phyloP scores from a whole-genome alignment of 257 asterid genomes.

The Thymus mandschuricus region DNA sequence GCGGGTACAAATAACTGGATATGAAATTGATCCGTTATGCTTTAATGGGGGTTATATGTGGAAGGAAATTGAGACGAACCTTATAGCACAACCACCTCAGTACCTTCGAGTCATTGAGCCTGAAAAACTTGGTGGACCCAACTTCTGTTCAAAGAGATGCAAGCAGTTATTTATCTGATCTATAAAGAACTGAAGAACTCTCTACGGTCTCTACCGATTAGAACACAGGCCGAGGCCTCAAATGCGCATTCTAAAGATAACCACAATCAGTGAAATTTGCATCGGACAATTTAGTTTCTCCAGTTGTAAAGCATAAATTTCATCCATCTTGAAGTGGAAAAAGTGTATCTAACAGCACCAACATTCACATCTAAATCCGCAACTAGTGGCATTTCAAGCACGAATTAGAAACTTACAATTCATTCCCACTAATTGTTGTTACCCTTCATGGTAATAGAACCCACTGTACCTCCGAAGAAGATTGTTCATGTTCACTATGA shows the following conservation, averaged over 20 bases:
- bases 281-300: not conserved
- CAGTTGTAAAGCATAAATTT: not conserved
- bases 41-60: slow-evolving; percentile 5
- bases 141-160: slow-evolving; percentile 56
- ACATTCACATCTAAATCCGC: too few species aligned
- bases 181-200: too few species aligned
- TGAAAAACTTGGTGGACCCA: slow-evolving; percentile 75
- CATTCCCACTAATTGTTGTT: not conserved
- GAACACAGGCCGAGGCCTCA: too few species aligned
- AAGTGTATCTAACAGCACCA: too few species aligned
- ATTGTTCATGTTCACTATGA: not conserved
- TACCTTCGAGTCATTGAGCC: slow-evolving; percentile 91
- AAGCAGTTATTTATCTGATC: slow-evolving; percentile 5
- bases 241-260: too few species aligned
- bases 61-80: slow-evolving; percentile 57
- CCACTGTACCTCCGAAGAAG: not conserved
- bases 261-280: too few species aligned
- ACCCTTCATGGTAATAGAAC: slow-evolving; percentile 3
- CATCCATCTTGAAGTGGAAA: too few species aligned
- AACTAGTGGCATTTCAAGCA: too few species aligned
- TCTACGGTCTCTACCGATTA: too few species aligned
- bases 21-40: slow-evolving; percentile 20
- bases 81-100: slow-evolving; percentile 80
- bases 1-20: not conserved
- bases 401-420: not conserved